Percentiles rank a stretch among this genome's conserved stretches.
Evolutionary conservation across 108 stramenopile species (phyloP).

Genomic region (Pinguiococcus pyrenoidosus): DNA sequence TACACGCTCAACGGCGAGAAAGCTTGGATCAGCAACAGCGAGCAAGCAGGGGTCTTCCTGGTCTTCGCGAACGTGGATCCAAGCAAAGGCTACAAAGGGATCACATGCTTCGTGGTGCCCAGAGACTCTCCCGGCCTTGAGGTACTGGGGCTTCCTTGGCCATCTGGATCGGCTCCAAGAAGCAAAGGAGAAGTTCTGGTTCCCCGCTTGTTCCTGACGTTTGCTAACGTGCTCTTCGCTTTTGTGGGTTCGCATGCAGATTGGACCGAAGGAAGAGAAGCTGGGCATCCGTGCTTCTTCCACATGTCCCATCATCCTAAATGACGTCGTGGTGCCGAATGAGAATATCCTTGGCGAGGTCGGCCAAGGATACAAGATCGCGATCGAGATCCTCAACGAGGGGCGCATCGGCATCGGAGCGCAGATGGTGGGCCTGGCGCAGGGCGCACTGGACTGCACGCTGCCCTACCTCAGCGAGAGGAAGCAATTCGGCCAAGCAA

Average conservation of each 20-base stretch:
- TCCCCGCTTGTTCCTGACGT: too few species aligned
- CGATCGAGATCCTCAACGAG: constrained; percentile 90
- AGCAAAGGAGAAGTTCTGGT: constrained; percentile 14
- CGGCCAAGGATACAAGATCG: constrained; percentile 77
- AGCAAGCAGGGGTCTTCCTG: constrained; percentile 68
- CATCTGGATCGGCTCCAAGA: too few species aligned
- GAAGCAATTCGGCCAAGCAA: constrained; percentile 66
- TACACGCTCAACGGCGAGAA: constrained; percentile 74
- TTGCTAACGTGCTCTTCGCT: background rate
- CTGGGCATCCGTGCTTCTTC: constrained; percentile 73
- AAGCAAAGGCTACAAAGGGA: constrained; percentile 71
- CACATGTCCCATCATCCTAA: constrained; percentile 72
- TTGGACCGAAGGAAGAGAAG: constrained; percentile 77
- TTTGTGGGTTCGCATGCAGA: constrained; percentile 33
- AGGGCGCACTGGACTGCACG: constrained; percentile 70
- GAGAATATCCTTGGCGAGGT: constrained; percentile 66
- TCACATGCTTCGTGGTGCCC: constrained; percentile 84
- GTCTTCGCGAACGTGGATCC: constrained; percentile 80
- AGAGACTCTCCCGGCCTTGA: too few species aligned
- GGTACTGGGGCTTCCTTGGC: too few species aligned
- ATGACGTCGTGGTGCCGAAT: constrained; percentile 63
- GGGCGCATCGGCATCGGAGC: constrained; percentile 80
- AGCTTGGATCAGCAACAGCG: constrained; percentile 81
- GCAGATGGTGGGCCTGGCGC: constrained; percentile 52
- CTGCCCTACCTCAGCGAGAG: constrained; percentile 77